These are phyloP conservation scores for Lizanozyma gosingica DNA, from an alignment of 1,139 yeast genomes.

Conservation along the genomic window DNA sequence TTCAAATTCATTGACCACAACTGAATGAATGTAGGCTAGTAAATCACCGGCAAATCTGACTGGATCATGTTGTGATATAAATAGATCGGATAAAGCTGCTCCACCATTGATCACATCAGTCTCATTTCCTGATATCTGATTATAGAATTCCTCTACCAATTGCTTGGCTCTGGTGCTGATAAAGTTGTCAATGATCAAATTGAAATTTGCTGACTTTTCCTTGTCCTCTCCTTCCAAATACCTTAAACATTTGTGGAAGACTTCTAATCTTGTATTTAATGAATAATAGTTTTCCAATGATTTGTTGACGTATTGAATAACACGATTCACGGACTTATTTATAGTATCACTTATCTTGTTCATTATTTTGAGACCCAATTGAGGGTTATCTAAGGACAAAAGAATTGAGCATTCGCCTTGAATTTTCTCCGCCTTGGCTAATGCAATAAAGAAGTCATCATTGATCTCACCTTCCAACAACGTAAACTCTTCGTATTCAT, in stretches of 20 bases:
- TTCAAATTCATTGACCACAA: slow-evolving; percentile 86
- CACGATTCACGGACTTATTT: slow-evolving; percentile 43
- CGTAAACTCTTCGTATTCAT: slow-evolving; percentile 61
- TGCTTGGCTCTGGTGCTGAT: slow-evolving; percentile 50
- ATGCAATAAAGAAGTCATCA: slow-evolving; percentile 51
- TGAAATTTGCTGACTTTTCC: slow-evolving; percentile 42
- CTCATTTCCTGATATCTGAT: slow-evolving; percentile 36
- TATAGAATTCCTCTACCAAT: slow-evolving; percentile 49
- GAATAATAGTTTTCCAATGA: slow-evolving; percentile 28
- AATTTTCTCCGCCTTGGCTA: slow-evolving; percentile 55
- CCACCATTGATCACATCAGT: slow-evolving; percentile 12
- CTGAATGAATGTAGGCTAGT: slow-evolving; percentile 79
- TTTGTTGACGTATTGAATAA: slow-evolving; percentile 27
- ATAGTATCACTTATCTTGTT: slow-evolving; percentile 46
- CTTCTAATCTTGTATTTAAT: slow-evolving; percentile 20
- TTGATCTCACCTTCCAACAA: slow-evolving; percentile 36
- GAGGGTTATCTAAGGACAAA: slow-evolving; percentile 60
- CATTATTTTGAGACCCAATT: slow-evolving; percentile 64
- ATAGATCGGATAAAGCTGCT: no score
- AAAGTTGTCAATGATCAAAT: slow-evolving; percentile 35
- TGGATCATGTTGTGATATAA: slow-evolving; percentile 71
- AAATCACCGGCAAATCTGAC: slow-evolving; percentile 78
- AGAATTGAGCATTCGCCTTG: slow-evolving; percentile 62
- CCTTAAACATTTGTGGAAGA: slow-evolving; percentile 26
- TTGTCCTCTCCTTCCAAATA: slow-evolving; percentile 24